Evolutionary conservation across 148 eudicot species (phyloP).

Genomic region (Arbutus unedo): DNA sequence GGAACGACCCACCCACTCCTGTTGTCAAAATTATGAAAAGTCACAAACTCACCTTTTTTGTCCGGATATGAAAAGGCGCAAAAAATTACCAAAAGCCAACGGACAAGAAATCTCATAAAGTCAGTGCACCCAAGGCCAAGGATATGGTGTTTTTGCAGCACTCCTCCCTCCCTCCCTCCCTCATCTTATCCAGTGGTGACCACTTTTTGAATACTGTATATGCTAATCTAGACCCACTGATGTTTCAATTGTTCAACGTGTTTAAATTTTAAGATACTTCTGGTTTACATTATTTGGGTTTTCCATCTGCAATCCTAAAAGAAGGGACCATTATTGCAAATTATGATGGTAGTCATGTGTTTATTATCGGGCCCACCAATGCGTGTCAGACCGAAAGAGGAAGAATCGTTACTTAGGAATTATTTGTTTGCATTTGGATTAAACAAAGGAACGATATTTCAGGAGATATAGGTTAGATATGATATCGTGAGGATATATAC

Average conservation of each 20-base stretch:
- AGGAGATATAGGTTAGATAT: too few species aligned
- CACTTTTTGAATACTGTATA: too few species aligned
- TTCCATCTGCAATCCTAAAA: too few species aligned
- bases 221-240: too few species aligned
- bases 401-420: too few species aligned
- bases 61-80: constrained; percentile 8
- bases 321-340: neutral
- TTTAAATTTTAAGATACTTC: neutral
- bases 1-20: neutral
- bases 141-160: neutral
- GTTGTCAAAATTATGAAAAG: constrained; percentile 17
- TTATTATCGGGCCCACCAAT: too few species aligned
- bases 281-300: neutral
- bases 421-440: too few species aligned
- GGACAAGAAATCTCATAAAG: constrained; percentile 12
- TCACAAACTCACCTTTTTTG: constrained; percentile 12
- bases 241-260: neutral
- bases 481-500: too few species aligned
- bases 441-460: too few species aligned
- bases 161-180: neutral
- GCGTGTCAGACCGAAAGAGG: too few species aligned
- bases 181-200: neutral
- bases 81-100: neutral
- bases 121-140: neutral
- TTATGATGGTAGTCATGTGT: too few species aligned